Evolutionary conservation across 2,329 filamentous ascomycete species (phyloP).

Genomic region (Fusarium coicis): DNA sequence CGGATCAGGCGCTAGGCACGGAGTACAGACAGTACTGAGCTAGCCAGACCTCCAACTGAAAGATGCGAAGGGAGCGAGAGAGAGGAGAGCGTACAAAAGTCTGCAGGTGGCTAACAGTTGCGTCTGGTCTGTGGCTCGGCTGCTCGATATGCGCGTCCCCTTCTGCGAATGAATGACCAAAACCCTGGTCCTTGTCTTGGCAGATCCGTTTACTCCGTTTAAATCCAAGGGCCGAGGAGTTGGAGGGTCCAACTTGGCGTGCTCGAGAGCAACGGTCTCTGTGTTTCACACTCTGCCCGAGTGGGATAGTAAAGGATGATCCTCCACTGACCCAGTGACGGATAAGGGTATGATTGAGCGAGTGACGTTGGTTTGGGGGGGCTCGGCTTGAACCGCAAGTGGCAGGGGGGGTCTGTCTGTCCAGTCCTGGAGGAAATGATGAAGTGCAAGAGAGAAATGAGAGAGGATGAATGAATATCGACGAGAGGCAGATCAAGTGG

Average conservation of each 20-base stretch:
- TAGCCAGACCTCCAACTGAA: neutral
- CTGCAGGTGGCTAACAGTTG: conserved; percentile 29
- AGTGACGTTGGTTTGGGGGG: conserved; percentile 31
- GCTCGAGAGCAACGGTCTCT: conserved; percentile 15
- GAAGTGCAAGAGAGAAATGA: conserved; percentile 17
- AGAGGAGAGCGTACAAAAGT: neutral
- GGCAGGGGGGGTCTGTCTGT: neutral
- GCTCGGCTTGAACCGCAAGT: conserved; percentile 30
- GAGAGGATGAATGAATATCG: neutral
- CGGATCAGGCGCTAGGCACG: conserved; percentile 20
- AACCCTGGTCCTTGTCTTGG: conserved; percentile 15
- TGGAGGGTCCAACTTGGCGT: conserved; percentile 7
- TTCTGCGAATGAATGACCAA: neutral
- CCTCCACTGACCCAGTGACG: conserved; percentile 27
- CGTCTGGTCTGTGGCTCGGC: conserved; percentile 34
- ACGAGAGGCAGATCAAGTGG: neutral
- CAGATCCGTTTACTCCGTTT: conserved; percentile 11
- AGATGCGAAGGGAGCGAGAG: neutral
- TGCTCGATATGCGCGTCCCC: conserved; percentile 6
- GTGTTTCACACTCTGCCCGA: conserved; percentile 27
- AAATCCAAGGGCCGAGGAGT: conserved; percentile 19
- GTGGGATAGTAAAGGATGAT: conserved; percentile 22
- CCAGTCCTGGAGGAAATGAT: neutral
- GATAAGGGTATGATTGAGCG: conserved; percentile 14
- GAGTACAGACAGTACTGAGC: too few relatives aligned